Evolutionary conservation across 164 flowering plant species (phyloP).

Genomic region (Taxillus chinensis): DNA sequence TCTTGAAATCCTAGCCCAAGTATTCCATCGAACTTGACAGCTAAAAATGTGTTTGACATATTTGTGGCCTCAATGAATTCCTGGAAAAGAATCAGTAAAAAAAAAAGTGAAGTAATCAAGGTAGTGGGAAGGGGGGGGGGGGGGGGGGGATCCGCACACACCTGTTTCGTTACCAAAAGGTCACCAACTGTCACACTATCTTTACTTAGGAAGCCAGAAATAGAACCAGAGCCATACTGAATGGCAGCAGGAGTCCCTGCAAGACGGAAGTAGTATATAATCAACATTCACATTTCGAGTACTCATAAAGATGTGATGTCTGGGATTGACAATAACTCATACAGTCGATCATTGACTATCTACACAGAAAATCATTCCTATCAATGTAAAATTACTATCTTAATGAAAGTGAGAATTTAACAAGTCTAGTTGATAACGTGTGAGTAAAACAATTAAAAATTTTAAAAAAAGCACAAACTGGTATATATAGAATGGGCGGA

Average conservation of each 20-base stretch:
- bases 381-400: no score
- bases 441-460: no score
- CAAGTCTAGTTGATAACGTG: no score
- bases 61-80: slow-evolving; percentile 42
- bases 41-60: slow-evolving; percentile 33
- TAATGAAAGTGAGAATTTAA: no score
- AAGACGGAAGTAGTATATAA: background rate
- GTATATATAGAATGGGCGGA: no score
- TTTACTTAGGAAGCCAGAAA: slow-evolving; percentile 34
- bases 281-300: background rate
- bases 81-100: slow-evolving; percentile 9
- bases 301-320: no score
- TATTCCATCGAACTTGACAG: slow-evolving; percentile 43
- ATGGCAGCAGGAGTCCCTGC: slow-evolving; percentile 31
- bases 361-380: no score
- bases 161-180: slow-evolving; percentile 30
- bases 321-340: no score
- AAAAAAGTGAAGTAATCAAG: background rate
- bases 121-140: no score
- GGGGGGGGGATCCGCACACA: no score
- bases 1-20: slow-evolving; percentile 45
- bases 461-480: no score
- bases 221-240: slow-evolving; percentile 34
- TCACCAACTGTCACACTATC: slow-evolving; percentile 34
- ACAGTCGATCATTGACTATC: no score